Conservation (phyloP, 768 basidiomycete genomes). For the Naganishia randhawae region DNA sequence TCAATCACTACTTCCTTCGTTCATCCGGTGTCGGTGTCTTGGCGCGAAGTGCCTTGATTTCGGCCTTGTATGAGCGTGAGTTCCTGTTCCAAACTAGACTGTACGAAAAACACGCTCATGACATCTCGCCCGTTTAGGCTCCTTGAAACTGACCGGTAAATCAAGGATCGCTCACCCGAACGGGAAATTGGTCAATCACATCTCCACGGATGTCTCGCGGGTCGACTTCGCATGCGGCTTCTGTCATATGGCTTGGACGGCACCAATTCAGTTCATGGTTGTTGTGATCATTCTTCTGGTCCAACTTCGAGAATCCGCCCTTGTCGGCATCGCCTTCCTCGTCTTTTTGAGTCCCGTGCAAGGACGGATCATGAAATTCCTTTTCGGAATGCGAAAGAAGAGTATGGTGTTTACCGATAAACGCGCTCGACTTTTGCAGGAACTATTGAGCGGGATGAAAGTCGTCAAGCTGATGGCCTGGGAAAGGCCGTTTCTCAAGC, state of each 20-base stretch:
- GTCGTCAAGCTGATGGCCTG: slow-evolving; percentile 90
- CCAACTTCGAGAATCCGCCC: slow-evolving; percentile 64
- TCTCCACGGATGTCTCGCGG: slow-evolving; percentile 63
- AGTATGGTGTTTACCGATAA: slow-evolving; percentile 86
- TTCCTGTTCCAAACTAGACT: slow-evolving; percentile 51
- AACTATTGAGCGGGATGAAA: slow-evolving; percentile 82
- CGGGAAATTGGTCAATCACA: slow-evolving; percentile 87
- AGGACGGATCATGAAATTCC: slow-evolving; percentile 65
- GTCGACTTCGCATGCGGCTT: slow-evolving; percentile 73
- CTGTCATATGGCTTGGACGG: slow-evolving; percentile 76
- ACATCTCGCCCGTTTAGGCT: slow-evolving; percentile 23
- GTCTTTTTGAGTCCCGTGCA: slow-evolving; percentile 62
- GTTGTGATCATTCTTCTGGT: slow-evolving; percentile 60
- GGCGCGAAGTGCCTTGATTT: slow-evolving; percentile 76
- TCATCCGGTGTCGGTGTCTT: slow-evolving; percentile 67
- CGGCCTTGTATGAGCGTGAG: slow-evolving; percentile 70
- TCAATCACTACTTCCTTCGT: slow-evolving; percentile 81
- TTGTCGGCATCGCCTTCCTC: slow-evolving; percentile 57
- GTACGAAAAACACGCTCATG: background rate
- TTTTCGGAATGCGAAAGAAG: slow-evolving; percentile 67
- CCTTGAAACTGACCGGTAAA: slow-evolving; percentile 67
- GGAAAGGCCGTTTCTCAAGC: slow-evolving; percentile 74
- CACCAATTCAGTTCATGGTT: slow-evolving; percentile 46
- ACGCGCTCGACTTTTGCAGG: slow-evolving; percentile 81
- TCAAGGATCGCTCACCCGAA: slow-evolving; percentile 76